These are phyloP conservation scores for Chlorella sp. DNA, from an alignment of 139 green algal genomes.

Conservation along the genomic window DNA sequence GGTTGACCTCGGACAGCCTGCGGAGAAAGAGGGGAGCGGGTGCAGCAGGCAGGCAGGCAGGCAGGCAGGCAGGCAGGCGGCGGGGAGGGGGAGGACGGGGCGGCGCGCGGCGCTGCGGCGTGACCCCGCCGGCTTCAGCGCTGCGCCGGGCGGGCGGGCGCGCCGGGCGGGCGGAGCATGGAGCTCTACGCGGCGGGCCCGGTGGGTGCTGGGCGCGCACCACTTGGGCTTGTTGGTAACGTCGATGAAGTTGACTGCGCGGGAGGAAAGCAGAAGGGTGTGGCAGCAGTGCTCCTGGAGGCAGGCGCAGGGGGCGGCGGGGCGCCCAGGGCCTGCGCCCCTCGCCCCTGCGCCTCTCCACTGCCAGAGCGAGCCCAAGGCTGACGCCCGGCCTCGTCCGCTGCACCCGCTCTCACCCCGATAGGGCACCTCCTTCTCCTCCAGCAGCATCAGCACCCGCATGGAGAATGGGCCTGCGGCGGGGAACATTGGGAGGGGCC, in stretches of 20 bases:
- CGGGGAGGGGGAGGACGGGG: neutral
- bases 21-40: neutral
- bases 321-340: neutral
- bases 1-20: constrained; percentile 43
- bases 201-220: constrained; percentile 11
- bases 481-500: neutral
- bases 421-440: constrained; percentile 77
- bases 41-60: neutral
- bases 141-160: too few relatives aligned
- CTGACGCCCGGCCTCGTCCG: neutral
- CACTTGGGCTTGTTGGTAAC: constrained; percentile 83
- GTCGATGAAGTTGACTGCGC: constrained; percentile 65
- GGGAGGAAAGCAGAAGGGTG: too few relatives aligned
- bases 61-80: neutral
- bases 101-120: neutral
- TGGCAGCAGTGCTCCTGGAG: too few relatives aligned
- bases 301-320: neutral
- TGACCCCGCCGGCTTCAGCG: neutral
- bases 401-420: neutral
- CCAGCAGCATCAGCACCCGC: constrained; percentile 76
- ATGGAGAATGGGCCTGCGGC: constrained; percentile 81
- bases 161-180: too few relatives aligned
- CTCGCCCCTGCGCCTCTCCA: neutral
- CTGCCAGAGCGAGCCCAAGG: neutral
- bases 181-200: neutral